These are phyloP conservation scores for Dendrostoma leiphaemia DNA, from an alignment of 2,329 filamentous ascomycete genomes.

Conservation along the genomic window DNA sequence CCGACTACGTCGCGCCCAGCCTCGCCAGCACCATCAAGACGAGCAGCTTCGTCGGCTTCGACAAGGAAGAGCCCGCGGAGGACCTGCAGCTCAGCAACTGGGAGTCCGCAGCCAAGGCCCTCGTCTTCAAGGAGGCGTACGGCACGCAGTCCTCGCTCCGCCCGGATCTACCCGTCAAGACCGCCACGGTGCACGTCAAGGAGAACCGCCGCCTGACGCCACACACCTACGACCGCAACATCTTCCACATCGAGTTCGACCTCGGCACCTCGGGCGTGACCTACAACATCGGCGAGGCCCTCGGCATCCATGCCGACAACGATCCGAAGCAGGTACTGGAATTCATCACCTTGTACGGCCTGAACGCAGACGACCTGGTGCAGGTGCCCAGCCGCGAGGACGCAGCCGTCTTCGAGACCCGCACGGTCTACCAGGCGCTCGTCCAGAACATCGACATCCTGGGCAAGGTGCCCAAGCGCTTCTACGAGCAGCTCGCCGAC, in stretches of 20 bases:
- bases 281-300: conserved; percentile 95
- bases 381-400: conserved; percentile 87
- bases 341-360: conserved; percentile 88
- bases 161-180: conserved; percentile 84
- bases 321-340: conserved; percentile 72
- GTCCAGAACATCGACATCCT: conserved; percentile 95
- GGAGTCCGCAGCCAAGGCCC: conserved; percentile 80
- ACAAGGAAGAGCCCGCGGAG: conserved; percentile 72
- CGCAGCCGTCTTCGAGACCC: conserved; percentile 70
- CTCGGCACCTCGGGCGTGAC: conserved; percentile 86
- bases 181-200: conserved; percentile 83
- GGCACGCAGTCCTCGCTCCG: conserved; percentile 71
- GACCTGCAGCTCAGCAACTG: conserved; percentile 67
- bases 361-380: conserved; percentile 81
- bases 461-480: conserved; percentile 93
- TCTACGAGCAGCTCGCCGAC: conserved; percentile 89
- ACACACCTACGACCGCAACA: conserved; percentile 88
- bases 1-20: conserved; percentile 49
- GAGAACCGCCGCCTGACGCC: conserved; percentile 95
- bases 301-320: conserved; percentile 96
- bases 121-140: conserved; percentile 94
- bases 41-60: conserved; percentile 81
- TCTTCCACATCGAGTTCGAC: conserved; percentile 99
- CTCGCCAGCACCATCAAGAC: conserved; percentile 65
- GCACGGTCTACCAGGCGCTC: conserved; percentile 89